Base-by-base conservation (phyloP, 129 eudicot genomes). In the Artemisia annua region DNA sequence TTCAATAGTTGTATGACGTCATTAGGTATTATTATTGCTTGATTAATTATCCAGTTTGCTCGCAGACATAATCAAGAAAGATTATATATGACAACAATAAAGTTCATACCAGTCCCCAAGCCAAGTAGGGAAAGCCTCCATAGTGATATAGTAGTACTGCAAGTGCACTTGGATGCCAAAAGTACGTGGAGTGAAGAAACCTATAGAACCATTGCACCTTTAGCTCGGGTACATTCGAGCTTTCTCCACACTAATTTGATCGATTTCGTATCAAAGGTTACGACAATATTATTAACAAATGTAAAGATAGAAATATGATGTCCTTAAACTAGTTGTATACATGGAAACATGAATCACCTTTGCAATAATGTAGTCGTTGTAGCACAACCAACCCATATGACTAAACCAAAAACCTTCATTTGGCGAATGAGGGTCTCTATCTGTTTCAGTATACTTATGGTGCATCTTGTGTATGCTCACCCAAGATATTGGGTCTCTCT, bases 81-180 rank as follows among this genome's bases (percentile, higher is more conserved):
- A 57, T 5, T 22, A 59, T 39, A 11, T 56, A 28, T 46, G 26
- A 13, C 3, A 1, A 26, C 5, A 63, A 32, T 30, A 2, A 30
- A 63, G 2, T 63, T 30, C 67, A n/a, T 80, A 87, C 97, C 95
- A 88, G 74, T 44, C 91, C 97, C 97, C 97, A 91, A 50, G 87
- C 89, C 61, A 90, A 46, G 78, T 58, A 87, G 24, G 95, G 83
- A 83, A 87, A 75, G 18, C 91, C 95, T 75, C 97, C 97, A 16
- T 82, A 28, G 0, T 82, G 79, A 77, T 87, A 91, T 1, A 91
- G 67, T 0, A 85, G 60, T 63, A 77, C 55, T 71, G 81, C 97
- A 66, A 85, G 85, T 26, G 86, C 89, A 66, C 82, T 39, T 16
- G 87, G 95, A 84, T 87, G 95, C 53, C 80, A 16, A 62, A 81